Base-by-base conservation (phyloP, 2,329 filamentous ascomycete genomes). In the Exophiala phaeomuriformis region DNA sequence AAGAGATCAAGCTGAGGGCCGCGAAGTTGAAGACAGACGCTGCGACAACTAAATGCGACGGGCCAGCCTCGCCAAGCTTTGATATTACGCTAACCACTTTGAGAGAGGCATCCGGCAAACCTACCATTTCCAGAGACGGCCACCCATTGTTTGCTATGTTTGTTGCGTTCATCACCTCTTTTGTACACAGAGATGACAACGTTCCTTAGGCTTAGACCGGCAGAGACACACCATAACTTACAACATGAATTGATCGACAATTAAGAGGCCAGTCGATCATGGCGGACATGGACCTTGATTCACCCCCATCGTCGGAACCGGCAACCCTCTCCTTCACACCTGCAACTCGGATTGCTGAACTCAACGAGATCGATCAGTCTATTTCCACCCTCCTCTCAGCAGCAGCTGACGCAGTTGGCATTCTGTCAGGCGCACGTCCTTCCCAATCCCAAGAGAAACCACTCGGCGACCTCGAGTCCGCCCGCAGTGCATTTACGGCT, bases 271-370 rank as follows among this genome's bases (percentile, higher is more conserved):
- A 19, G 19, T 19, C 19, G 19, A 19, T 52, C 12, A 45, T 41
- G 5, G 8, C 5, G 19, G 19, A n/a, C 19, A 59, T 59, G 57
- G 57, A 57, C 36, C 45, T 45, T 43, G 50, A 55, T 5, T 47
- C 39, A 4, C 9, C 31, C 8, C 12, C 31, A 8, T 47, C 4
- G 29, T 43, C 39, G 19, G n/a, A 28, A 31, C 27, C 32, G 9
- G 28, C 43, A 28, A 8, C 47, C 41, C 4, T 48, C 3, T 33
- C 31, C 47, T 49, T 58, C 29, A 59, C 54, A 5, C 79, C 85
- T 33, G 79, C 85, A 39, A 86, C 94, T 67, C 87, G 86, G 60
- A 89, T 95, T 60, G 77, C 84, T 53, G 88, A 94, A 64, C 80
- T 95, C 52, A 85, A 84, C 62, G 81, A 84, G 40, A 86, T 95